A percentile compares a stretch with the other conserved stretches of the same genome.
Conservation (phyloP, 129 eudicot species). For the Logfia minima region DNA sequence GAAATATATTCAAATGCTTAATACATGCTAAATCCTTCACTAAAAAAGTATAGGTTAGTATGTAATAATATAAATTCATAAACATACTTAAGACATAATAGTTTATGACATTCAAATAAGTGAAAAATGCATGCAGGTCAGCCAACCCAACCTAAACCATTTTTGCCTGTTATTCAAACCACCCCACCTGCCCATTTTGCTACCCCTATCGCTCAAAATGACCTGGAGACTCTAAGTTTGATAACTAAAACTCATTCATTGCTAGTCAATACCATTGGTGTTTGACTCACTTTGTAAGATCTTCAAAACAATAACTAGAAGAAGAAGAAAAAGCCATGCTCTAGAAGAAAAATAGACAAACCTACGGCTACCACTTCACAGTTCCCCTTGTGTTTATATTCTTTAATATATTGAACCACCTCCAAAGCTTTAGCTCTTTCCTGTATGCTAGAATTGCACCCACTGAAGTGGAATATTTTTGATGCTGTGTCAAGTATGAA, state of each 20-base stretch:
- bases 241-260: not conserved
- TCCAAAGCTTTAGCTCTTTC: slow-evolving; percentile 86
- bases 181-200: not conserved
- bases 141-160: not conserved
- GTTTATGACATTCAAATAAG: not conserved
- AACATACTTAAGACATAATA: not conserved
- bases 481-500: slow-evolving; percentile 71
- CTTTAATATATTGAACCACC: slow-evolving; percentile 71
- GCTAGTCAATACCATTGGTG: not conserved
- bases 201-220: not conserved
- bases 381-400: slow-evolving; percentile 59
- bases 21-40: not conserved
- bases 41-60: not conserved
- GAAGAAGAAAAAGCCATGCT: not conserved
- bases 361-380: slow-evolving; percentile 76
- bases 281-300: not conserved
- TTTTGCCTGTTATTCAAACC: not conserved
- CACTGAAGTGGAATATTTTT: slow-evolving; percentile 63
- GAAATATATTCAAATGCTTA: not conserved
- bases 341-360: slow-evolving; percentile 19
- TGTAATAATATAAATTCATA: not conserved
- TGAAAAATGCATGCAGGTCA: not conserved
- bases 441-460: slow-evolving; percentile 67
- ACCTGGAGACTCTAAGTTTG: not conserved
- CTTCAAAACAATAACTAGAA: not conserved